Evolutionary conservation across 2,329 filamentous ascomycete species (phyloP).

Genomic region (Exutisphaerella laricina): DNA sequence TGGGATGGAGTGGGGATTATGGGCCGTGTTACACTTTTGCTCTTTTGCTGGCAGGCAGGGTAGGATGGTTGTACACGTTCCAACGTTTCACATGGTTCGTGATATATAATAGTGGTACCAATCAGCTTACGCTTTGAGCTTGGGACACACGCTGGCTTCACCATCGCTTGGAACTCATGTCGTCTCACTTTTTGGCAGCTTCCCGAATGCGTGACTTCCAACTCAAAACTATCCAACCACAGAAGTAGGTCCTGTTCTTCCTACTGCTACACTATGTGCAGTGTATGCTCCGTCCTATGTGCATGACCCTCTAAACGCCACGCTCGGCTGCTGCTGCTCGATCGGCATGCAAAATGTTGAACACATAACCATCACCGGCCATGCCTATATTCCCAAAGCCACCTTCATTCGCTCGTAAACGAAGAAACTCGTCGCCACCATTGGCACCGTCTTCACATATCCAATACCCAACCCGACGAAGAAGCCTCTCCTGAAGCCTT

Average conservation of each 20-base stretch:
- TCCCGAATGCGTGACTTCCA: too few species aligned
- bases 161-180: too few species aligned
- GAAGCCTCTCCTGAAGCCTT: slow-evolving; percentile 73
- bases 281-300: background rate
- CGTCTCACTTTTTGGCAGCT: too few species aligned
- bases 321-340: background rate
- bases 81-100: too few species aligned
- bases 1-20: slow-evolving; percentile 31
- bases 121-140: too few species aligned
- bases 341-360: slow-evolving; percentile 2
- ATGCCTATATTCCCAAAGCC: slow-evolving; percentile 43
- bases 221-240: too few species aligned
- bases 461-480: slow-evolving; percentile 92
- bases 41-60: too few species aligned
- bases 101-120: too few species aligned
- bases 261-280: background rate
- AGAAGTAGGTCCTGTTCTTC: background rate
- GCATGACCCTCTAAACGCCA: slow-evolving; percentile 6
- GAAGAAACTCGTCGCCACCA: slow-evolving; percentile 70
- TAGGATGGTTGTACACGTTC: too few species aligned
- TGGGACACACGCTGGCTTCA: too few species aligned
- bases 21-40: slow-evolving; percentile 34
- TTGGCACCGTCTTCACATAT: slow-evolving; percentile 87
- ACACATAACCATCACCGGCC: background rate
- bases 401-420: slow-evolving; percentile 61